Evolutionary conservation across 768 basidiomycete genomes (phyloP).

Genomic region (Lentinula guzmanii): DNA sequence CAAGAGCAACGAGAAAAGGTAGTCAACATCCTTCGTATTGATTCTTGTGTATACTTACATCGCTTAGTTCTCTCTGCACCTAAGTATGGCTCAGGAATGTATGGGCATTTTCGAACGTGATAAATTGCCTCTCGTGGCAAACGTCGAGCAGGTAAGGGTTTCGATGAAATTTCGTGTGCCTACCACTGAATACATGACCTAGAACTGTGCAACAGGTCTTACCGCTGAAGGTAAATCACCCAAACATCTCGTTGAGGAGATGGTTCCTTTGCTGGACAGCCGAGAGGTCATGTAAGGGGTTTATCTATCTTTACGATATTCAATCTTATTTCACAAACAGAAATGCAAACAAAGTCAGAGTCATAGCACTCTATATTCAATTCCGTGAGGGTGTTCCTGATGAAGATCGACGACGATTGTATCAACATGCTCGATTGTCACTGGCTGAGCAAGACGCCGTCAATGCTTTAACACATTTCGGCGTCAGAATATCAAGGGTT

Average conservation of each 20-base stretch:
- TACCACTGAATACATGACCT: background rate
- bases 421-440: slow-evolving; percentile 88
- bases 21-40: slow-evolving; percentile 5
- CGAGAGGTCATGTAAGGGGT: slow-evolving; percentile 68
- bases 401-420: slow-evolving; percentile 89
- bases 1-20: slow-evolving; percentile 95
- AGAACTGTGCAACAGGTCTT: slow-evolving; percentile 92
- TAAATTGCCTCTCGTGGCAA: slow-evolving; percentile 75
- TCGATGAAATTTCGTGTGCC: background rate
- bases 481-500: slow-evolving; percentile 80
- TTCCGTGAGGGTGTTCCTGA: slow-evolving; percentile 97
- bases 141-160: slow-evolving; percentile 76
- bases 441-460: slow-evolving; percentile 91
- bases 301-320: background rate
- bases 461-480: slow-evolving; percentile 79
- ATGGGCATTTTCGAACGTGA: slow-evolving; percentile 91
- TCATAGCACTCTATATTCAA: slow-evolving; percentile 93
- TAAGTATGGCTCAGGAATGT: slow-evolving; percentile 97
- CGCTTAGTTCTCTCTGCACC: slow-evolving; percentile 84
- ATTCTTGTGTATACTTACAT: background rate
- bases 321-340: slow-evolving; percentile 29
- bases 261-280: slow-evolving; percentile 94
- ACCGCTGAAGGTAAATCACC: slow-evolving; percentile 93
- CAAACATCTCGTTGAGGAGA: slow-evolving; percentile 92
- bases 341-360: slow-evolving; percentile 88